phyloP scores from a whole-genome alignment of 495 filamentous ascomycete species.

The Podospora sp. region DNA sequence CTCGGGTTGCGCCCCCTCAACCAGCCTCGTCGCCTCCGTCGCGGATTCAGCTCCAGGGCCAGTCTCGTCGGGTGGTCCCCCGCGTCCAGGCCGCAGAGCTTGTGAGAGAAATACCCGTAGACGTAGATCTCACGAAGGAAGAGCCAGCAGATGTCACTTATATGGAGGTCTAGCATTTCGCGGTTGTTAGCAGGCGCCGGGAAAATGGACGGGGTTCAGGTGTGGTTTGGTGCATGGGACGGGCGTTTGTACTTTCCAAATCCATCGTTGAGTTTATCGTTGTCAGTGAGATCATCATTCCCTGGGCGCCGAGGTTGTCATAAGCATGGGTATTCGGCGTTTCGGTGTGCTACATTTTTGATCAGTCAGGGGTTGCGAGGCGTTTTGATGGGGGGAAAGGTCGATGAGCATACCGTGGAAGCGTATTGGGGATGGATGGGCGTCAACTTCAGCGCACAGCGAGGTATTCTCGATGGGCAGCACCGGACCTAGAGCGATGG shows the following conservation, averaged over 20 bases:
- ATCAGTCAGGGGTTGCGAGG: background rate
- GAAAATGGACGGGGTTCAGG: background rate
- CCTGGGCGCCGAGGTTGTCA: background rate
- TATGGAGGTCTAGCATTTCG: background rate
- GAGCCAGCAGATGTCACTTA: background rate
- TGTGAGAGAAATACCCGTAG: background rate
- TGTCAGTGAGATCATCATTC: background rate
- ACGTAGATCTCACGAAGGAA: slow-evolving; percentile 20
- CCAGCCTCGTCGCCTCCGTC: background rate
- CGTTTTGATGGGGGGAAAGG: background rate
- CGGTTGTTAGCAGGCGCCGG: background rate
- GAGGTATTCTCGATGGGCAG: no score
- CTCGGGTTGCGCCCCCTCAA: background rate
- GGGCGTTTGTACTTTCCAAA: background rate
- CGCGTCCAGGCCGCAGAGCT: slow-evolving; percentile 12
- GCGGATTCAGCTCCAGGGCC: background rate
- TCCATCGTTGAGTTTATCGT: background rate
- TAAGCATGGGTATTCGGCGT: background rate
- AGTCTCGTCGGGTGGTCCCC: background rate
- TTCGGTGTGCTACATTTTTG: background rate
- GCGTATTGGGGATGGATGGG: no score
- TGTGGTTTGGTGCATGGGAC: background rate
- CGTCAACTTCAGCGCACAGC: no score
- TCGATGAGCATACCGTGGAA: no score
- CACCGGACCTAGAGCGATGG: background rate